Evolutionary conservation across 176 grass and related monocot genomes (phyloP).

Genomic region (Urochloa ruziziensis): DNA sequence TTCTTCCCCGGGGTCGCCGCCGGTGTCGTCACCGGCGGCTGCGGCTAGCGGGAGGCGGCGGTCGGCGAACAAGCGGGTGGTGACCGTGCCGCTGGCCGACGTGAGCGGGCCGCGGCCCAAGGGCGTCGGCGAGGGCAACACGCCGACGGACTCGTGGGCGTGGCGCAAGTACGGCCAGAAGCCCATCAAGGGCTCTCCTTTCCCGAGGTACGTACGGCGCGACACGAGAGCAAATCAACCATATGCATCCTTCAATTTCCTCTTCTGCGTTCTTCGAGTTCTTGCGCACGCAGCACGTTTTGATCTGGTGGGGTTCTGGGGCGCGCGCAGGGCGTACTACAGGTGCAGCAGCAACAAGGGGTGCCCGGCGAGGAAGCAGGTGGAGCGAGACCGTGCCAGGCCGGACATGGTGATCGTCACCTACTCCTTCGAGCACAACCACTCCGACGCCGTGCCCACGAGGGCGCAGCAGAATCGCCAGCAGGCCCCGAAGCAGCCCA

Average conservation of each 20-base stretch:
- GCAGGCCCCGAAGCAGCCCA: conserved; percentile 27
- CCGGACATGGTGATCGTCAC: conserved; percentile 72
- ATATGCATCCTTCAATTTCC: not conserved
- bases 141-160: conserved; percentile 71
- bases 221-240: not conserved
- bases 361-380: conserved; percentile 95
- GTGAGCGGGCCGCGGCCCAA: conserved; percentile 42
- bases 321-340: conserved; percentile 76
- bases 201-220: conserved; percentile 67
- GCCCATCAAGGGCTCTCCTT: conserved; percentile 92
- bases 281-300: not conserved
- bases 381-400: conserved; percentile 58
- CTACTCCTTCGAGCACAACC: conserved; percentile 95
- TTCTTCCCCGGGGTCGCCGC: conserved; percentile 31
- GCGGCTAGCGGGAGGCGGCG: conserved; percentile 39
- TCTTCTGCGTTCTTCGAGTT: not conserved
- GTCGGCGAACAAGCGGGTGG: conserved; percentile 69
- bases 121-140: conserved; percentile 70
- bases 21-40: not conserved
- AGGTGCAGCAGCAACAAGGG: conserved; percentile 88
- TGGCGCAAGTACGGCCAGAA: conserved; percentile 99
- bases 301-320: not conserved
- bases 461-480: conserved; percentile 44
- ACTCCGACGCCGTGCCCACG: conserved; percentile 36
- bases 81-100: conserved; percentile 65